Evolutionary conservation across 2,329 filamentous ascomycete species (phyloP).

Genomic region (Penicillium oxalicum): DNA sequence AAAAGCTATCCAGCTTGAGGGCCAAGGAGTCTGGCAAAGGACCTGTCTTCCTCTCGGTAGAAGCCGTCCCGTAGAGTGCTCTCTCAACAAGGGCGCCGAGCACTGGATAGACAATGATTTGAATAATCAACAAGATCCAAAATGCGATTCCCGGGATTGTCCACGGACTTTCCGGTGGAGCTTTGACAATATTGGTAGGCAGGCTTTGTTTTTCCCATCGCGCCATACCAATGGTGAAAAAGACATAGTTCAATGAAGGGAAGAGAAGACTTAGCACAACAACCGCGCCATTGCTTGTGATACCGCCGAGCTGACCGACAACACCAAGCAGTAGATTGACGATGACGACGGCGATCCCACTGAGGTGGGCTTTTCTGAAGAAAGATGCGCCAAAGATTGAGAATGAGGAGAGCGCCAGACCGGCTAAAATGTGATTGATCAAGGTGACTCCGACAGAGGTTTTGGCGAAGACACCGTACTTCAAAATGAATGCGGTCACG

Average conservation of each 20-base stretch:
- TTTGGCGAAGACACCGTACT: constrained; percentile 57
- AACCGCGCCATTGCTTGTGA: constrained; percentile 57
- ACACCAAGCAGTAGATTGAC: constrained; percentile 70
- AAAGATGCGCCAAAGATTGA: constrained; percentile 76
- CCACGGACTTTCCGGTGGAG: constrained; percentile 62
- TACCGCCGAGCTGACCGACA: constrained; percentile 66
- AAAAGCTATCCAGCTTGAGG: constrained; percentile 66
- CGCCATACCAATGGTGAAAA: constrained; percentile 69
- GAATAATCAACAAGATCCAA: constrained; percentile 70
- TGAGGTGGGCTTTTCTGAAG: constrained; percentile 82
- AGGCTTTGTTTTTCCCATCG: constrained; percentile 63
- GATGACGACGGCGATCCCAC: constrained; percentile 73
- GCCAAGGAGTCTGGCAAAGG: constrained; percentile 43
- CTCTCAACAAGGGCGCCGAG: constrained; percentile 70
- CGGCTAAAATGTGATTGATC: constrained; percentile 68
- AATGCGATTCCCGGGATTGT: constrained; percentile 66
- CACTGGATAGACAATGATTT: constrained; percentile 71
- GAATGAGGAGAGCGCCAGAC: constrained; percentile 70
- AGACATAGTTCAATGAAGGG: constrained; percentile 81
- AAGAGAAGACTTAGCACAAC: constrained; percentile 70
- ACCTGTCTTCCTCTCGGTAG: constrained; percentile 48
- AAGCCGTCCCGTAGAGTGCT: constrained; percentile 67
- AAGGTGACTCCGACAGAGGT: constrained; percentile 62
- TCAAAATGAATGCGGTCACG: constrained; percentile 62
- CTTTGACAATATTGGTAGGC: constrained; percentile 55